Conservation (phyloP, 169 alveolate species). For the Eimeria falciformis region DNA sequence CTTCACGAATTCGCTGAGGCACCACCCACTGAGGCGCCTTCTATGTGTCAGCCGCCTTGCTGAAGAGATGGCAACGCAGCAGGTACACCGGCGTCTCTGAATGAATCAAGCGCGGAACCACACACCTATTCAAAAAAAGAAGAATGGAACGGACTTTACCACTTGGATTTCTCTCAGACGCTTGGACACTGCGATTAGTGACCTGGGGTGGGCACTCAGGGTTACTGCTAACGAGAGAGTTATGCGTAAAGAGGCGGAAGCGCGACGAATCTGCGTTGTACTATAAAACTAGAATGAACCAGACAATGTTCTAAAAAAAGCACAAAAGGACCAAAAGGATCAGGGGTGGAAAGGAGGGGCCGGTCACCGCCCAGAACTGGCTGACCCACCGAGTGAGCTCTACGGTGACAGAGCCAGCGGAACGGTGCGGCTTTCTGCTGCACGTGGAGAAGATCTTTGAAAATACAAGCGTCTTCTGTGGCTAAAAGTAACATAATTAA, state of each 20-base stretch:
- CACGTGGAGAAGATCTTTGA: neutral
- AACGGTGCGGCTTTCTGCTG: constrained; percentile 16
- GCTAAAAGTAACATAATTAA: neutral
- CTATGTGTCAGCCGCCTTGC: too few relatives aligned
- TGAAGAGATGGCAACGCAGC: too few relatives aligned
- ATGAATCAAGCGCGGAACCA: neutral
- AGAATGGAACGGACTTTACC: neutral
- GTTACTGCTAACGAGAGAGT: neutral
- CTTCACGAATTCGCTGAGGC: too few relatives aligned
- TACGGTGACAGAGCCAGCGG: constrained; percentile 48
- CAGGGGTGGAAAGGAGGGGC: constrained; percentile 10
- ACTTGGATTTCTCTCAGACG: constrained; percentile 13
- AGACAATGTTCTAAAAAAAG: constrained; percentile 52
- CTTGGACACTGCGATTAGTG: constrained; percentile 53
- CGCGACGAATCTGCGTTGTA: constrained; percentile 23
- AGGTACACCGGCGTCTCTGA: neutral
- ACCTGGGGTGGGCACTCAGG: constrained; percentile 34
- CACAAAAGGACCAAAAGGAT: neutral
- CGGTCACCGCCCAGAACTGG: constrained; percentile 61
- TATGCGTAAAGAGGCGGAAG: neutral
- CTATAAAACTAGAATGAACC: constrained; percentile 37
- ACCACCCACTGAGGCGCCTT: too few relatives aligned
- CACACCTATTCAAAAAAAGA: neutral
- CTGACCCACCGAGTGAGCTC: constrained; percentile 67
- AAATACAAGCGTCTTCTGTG: too few relatives aligned